A percentile compares a stretch with the other conserved stretches of the same genome.
phyloP scores from a whole-genome alignment of 495 filamentous ascomycete genomes.

The Podospora comata region DNA sequence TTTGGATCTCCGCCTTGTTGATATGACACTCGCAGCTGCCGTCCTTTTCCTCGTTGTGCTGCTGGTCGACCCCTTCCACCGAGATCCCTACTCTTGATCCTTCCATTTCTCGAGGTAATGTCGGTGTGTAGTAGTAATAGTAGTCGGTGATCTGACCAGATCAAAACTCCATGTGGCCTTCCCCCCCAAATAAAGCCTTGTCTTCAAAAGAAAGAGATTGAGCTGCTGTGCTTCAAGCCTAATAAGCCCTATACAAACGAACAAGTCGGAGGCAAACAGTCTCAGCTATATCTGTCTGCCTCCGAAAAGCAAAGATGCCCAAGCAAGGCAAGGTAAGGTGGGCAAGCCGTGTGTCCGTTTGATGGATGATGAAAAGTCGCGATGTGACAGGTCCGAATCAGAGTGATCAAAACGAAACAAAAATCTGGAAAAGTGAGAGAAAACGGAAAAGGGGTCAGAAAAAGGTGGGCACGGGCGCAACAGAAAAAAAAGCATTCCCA shows the following conservation, averaged over 20 bases:
- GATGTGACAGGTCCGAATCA: constrained; percentile 2
- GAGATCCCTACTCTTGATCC: constrained; percentile 9
- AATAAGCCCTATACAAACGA: neutral
- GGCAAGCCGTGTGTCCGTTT: neutral
- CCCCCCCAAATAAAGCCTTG: neutral
- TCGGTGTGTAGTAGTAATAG: neutral
- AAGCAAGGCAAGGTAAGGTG: neutral
- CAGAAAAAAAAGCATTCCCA: constrained; percentile 19
- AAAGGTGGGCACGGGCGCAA: constrained; percentile 23
- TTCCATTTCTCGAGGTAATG: constrained; percentile 4
- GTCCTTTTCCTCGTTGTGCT: constrained; percentile 1
- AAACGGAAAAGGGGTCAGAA: constrained; percentile 11
- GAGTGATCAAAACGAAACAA: neutral
- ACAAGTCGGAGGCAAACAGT: constrained; percentile 6
- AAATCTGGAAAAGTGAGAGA: neutral
- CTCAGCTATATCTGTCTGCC: neutral
- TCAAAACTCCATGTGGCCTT: neutral
- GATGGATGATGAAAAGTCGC: neutral
- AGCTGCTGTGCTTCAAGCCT: neutral
- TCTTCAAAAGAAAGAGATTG: neutral
- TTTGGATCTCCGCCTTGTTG: constrained; percentile 20
- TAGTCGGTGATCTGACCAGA: neutral
- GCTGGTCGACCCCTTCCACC: neutral
- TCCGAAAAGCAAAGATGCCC: neutral
- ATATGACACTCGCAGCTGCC: constrained; percentile 27